A percentile compares a stretch with the other conserved stretches of the same genome.
Evolutionary conservation across 2,329 filamentous ascomycete species (phyloP).

Genomic region (Aspergillus nomiae): DNA sequence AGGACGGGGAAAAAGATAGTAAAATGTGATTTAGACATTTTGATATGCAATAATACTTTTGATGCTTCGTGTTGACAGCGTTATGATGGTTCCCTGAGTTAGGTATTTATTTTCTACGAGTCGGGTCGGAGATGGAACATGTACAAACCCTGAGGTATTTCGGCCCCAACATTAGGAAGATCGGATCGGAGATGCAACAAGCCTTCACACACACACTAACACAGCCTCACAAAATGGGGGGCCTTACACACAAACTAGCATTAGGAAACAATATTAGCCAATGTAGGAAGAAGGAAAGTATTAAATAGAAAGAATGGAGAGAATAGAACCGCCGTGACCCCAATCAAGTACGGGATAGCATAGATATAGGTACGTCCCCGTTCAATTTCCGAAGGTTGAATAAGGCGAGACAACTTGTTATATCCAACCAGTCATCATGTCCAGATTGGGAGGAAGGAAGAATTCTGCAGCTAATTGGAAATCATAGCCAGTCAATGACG

Average conservation of each 20-base stretch:
- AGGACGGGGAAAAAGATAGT: not conserved
- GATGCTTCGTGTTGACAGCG: not conserved
- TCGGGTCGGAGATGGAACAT: constrained; percentile 2
- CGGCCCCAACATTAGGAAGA: not conserved
- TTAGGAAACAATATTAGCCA: not conserved
- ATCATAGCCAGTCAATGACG: not conserved
- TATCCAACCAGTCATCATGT: not conserved
- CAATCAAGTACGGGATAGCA: too few species aligned
- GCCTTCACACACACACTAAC: not conserved
- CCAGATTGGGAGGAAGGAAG: not conserved
- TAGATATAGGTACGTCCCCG: too few species aligned
- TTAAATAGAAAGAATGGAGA: too few species aligned
- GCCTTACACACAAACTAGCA: not conserved
- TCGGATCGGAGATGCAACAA: constrained; percentile 3
- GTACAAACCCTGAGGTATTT: not conserved
- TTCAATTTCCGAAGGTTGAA: not conserved
- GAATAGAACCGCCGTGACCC: too few species aligned
- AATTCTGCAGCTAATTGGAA: not conserved
- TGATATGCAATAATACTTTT: not conserved
- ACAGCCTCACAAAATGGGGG: not conserved
- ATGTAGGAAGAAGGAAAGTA: too few species aligned
- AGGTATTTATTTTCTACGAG: not conserved
- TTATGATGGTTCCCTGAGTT: not conserved
- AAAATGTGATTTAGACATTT: not conserved
- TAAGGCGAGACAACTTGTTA: not conserved